Conservation (phyloP, 306 rosid species). For the Hippophae rhamnoides region DNA sequence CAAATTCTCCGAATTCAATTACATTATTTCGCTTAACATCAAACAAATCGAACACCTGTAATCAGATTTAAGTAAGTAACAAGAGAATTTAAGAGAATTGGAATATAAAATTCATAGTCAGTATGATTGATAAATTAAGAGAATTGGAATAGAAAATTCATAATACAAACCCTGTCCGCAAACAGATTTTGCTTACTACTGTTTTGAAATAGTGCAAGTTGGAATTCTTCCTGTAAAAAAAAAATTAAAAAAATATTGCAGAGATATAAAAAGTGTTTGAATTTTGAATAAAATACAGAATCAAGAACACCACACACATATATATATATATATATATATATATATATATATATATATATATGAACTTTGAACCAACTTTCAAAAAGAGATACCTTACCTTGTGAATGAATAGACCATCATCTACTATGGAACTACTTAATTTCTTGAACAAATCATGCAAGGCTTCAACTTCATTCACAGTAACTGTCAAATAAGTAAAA, state of each 20-base stretch:
- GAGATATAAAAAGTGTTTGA: not conserved
- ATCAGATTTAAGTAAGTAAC: not conserved
- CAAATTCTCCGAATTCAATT: slow-evolving; percentile 70
- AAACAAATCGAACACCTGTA: slow-evolving; percentile 69
- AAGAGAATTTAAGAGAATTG: not conserved
- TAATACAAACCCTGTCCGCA: slow-evolving; percentile 47
- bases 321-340: too few relatives aligned
- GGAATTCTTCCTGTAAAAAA: slow-evolving; percentile 54
- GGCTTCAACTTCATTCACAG: slow-evolving; percentile 74
- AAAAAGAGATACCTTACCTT: slow-evolving; percentile 36
- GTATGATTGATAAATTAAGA: not conserved
- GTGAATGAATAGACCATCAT: slow-evolving; percentile 48
- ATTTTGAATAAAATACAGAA: not conserved
- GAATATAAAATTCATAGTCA: not conserved
- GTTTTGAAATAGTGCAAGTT: slow-evolving; percentile 49
- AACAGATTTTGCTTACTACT: slow-evolving; percentile 42
- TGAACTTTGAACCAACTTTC: not conserved
- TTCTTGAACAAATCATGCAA: slow-evolving; percentile 46
- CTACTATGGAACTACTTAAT: slow-evolving; percentile 45
- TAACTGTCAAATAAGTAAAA: slow-evolving; percentile 35
- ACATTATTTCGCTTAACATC: slow-evolving; percentile 56
- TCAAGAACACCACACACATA: not conserved
- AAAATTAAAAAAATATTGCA: too few relatives aligned
- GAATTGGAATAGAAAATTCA: not conserved
- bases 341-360: too few relatives aligned